Conservation (phyloP, 2,329 filamentous ascomycete species). For the Claviceps pusilla region DNA sequence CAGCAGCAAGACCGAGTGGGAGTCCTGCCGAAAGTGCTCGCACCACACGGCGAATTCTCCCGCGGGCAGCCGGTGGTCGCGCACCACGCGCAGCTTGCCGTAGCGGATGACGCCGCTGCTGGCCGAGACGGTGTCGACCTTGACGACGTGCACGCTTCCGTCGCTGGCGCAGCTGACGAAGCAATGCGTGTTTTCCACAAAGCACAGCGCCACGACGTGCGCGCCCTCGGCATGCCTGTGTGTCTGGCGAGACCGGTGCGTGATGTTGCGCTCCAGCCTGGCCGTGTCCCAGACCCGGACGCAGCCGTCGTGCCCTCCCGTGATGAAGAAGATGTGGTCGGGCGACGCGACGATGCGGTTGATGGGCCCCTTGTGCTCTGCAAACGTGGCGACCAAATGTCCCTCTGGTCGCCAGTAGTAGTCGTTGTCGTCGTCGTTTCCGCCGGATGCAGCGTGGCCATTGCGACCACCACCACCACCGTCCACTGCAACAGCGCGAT, state of each 20-base stretch:
- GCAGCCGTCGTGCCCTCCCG: slow-evolving; percentile 76
- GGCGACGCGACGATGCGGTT: slow-evolving; percentile 71
- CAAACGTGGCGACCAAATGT: slow-evolving; percentile 71
- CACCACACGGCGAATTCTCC: slow-evolving; percentile 77
- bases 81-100: slow-evolving; percentile 58
- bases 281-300: slow-evolving; percentile 90
- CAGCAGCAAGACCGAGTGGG: slow-evolving; percentile 66
- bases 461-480: slow-evolving; percentile 23
- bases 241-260: slow-evolving; percentile 72
- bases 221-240: slow-evolving; percentile 59
- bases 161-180: slow-evolving; percentile 85
- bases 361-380: slow-evolving; percentile 71
- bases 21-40: slow-evolving; percentile 77
- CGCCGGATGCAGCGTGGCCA: too few relatives aligned
- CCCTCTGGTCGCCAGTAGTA: slow-evolving; percentile 68
- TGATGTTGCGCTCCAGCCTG: slow-evolving; percentile 79
- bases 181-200: slow-evolving; percentile 85
- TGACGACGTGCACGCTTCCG: slow-evolving; percentile 78
- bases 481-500: slow-evolving; percentile 25
- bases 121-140: slow-evolving; percentile 43
- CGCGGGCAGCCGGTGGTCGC: slow-evolving; percentile 62
- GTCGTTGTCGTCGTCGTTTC: slow-evolving; percentile 3
- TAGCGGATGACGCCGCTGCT: slow-evolving; percentile 48
- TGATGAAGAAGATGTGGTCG: slow-evolving; percentile 89
- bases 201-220: slow-evolving; percentile 68